A percentile compares a stretch with the other conserved stretches of the same genome.
Conservation (phyloP, 345 rosid species). For the Eutrema japonicum region DNA sequence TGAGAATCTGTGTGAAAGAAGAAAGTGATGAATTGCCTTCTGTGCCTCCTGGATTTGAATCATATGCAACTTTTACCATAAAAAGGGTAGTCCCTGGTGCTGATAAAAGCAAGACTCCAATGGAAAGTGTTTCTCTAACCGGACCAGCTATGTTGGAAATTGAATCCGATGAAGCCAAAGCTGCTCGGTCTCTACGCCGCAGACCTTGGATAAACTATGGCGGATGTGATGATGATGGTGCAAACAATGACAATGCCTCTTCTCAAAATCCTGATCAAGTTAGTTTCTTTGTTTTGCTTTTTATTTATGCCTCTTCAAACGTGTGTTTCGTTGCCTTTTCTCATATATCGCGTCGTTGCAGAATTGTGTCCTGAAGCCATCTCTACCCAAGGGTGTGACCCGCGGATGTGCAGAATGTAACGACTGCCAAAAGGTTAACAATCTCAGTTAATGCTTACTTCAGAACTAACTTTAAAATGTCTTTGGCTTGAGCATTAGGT, state of each 20-base stretch:
- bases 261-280: slow-evolving; percentile 62
- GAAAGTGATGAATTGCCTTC: slow-evolving; percentile 85
- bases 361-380: slow-evolving; percentile 51
- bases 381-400: slow-evolving; percentile 79
- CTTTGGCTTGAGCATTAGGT: slow-evolving; percentile 16
- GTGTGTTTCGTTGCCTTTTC: slow-evolving; percentile 29
- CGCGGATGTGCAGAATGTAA: slow-evolving; percentile 77
- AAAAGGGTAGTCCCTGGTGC: slow-evolving; percentile 50
- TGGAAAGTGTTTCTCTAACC: slow-evolving; percentile 49
- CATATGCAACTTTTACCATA: slow-evolving; percentile 73
- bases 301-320: slow-evolving; percentile 9
- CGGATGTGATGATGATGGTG: slow-evolving; percentile 43
- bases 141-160: slow-evolving; percentile 53
- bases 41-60: slow-evolving; percentile 96
- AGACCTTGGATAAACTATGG: slow-evolving; percentile 69
- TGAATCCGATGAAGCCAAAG: slow-evolving; percentile 51
- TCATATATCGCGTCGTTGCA: slow-evolving; percentile 48
- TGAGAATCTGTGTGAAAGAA: slow-evolving; percentile 80
- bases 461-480: neutral
- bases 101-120: slow-evolving; percentile 46
- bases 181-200: slow-evolving; percentile 57
- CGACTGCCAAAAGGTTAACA: slow-evolving; percentile 86
- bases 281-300: slow-evolving; percentile 32
- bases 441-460: slow-evolving; percentile 22
- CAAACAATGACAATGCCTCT: slow-evolving; percentile 55